phyloP scores from a whole-genome alignment of 2,329 filamentous ascomycete species.

The Colletotrichum sp. region DNA sequence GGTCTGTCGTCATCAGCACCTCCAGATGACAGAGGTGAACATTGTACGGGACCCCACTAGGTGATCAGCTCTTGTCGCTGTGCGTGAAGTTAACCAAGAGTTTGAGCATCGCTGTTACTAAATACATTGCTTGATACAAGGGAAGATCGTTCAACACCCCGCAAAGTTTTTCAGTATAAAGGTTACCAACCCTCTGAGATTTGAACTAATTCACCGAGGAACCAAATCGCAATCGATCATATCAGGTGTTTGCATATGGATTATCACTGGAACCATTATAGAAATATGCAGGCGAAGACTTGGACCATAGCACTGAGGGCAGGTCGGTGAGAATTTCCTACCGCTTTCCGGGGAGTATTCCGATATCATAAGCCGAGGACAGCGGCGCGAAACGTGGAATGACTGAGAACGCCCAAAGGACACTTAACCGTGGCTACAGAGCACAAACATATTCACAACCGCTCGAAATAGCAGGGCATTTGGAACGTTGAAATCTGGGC shows the following conservation, averaged over 20 bases:
- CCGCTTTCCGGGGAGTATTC: background rate
- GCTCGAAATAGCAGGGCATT: background rate
- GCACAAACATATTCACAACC: background rate
- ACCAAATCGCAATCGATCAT: too few relatives aligned
- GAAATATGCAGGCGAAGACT: background rate
- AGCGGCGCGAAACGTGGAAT: accelerated
- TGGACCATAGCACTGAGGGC: accelerated
- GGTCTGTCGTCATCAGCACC: background rate
- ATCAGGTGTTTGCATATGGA: too few relatives aligned
- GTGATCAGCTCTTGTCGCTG: accelerated
- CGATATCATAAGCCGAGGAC: background rate
- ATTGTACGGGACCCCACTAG: background rate
- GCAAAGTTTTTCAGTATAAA: too few relatives aligned
- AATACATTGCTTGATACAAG: too few relatives aligned
- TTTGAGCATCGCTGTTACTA: background rate
- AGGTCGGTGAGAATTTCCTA: background rate
- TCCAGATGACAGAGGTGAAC: background rate
- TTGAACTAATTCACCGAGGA: too few relatives aligned
- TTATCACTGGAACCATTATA: background rate
- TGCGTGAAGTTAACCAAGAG: background rate
- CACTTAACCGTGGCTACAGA: too few relatives aligned
- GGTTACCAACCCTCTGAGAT: accelerated
- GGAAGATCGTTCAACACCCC: accelerated
- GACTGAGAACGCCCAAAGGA: background rate
- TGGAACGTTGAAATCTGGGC: accelerated